phyloP scores from a whole-genome alignment of 2,329 filamentous ascomycete genomes.

The Paracoccidioides brasiliensis region DNA sequence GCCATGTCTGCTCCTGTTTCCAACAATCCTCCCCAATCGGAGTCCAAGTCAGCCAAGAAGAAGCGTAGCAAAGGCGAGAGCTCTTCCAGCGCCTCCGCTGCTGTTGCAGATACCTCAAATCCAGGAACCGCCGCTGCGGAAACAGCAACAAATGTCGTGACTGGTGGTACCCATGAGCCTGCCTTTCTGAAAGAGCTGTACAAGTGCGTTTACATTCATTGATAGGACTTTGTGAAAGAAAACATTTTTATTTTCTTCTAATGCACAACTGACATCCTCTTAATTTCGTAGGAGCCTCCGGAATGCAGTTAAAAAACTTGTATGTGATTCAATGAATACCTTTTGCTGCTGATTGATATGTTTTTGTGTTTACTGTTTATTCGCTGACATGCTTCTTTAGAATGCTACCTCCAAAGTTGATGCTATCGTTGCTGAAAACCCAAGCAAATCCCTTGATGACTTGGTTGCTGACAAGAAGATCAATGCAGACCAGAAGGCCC shows the following conservation, averaged over 20 bases:
- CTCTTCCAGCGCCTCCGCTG: slow-evolving; percentile 31
- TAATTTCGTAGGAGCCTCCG: slow-evolving; percentile 59
- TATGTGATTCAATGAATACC: slow-evolving; percentile 35
- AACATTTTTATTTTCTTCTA: neutral
- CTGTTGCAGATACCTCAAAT: slow-evolving; percentile 33
- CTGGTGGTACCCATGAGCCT: slow-evolving; percentile 53
- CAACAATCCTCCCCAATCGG: slow-evolving; percentile 49
- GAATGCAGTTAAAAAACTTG: slow-evolving; percentile 88
- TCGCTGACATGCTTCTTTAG: slow-evolving; percentile 19
- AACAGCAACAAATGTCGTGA: slow-evolving; percentile 38
- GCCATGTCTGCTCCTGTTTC: slow-evolving; percentile 51
- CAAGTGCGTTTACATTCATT: slow-evolving; percentile 50
- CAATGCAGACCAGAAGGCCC: slow-evolving; percentile 52
- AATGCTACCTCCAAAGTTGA: slow-evolving; percentile 49
- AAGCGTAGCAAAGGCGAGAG: slow-evolving; percentile 41
- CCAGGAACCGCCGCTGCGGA: slow-evolving; percentile 22
- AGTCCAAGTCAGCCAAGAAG: slow-evolving; percentile 56
- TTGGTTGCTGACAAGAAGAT: slow-evolving; percentile 50
- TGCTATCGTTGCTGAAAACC: slow-evolving; percentile 46
- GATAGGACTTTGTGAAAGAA: neutral
- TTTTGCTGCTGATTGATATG: neutral
- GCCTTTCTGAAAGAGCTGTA: slow-evolving; percentile 76
- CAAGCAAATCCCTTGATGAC: slow-evolving; percentile 47
- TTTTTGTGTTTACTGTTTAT: neutral
- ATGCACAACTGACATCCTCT: slow-evolving; percentile 7